Evolutionary conservation across 2,329 filamentous ascomycete genomes (phyloP).

Genomic region (Colletotrichum orbiculare): DNA sequence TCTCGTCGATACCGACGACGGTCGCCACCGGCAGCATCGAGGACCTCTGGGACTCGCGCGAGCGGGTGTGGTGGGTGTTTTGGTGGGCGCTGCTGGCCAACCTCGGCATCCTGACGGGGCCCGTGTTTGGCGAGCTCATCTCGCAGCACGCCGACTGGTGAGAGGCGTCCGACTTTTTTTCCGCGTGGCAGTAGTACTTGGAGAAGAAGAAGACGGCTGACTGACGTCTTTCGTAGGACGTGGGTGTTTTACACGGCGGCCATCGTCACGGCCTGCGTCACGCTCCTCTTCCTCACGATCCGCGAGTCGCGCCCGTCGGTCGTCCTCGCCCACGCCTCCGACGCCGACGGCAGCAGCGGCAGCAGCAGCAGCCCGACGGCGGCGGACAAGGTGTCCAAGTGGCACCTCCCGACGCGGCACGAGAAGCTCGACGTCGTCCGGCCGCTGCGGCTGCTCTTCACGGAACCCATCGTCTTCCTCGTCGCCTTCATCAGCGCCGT

Average conservation of each 20-base stretch:
- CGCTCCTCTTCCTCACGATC: not conserved
- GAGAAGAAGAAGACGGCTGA: not conserved
- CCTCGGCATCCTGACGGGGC: conserved; percentile 11
- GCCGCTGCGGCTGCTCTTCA: conserved; percentile 12
- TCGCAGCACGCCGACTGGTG: conserved; percentile 5
- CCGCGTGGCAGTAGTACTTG: too few species aligned
- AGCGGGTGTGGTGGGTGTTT: conserved; percentile 15
- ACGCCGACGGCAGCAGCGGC: not conserved
- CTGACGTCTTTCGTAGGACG: not conserved
- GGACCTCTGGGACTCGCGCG: conserved; percentile 25
- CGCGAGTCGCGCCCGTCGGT: conserved; percentile 26
- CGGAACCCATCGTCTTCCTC: conserved; percentile 24
- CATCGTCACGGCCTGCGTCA: conserved; percentile 5
- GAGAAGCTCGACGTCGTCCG: conserved; percentile 24
- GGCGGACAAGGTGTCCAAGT: not conserved
- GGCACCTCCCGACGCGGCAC: not conserved
- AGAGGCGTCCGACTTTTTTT: too few species aligned
- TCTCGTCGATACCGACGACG: conserved; percentile 14
- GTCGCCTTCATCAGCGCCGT: conserved; percentile 12
- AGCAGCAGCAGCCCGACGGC: not conserved
- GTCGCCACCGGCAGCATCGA: conserved; percentile 23
- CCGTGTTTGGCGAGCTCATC: conserved; percentile 4
- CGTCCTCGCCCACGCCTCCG: not conserved
- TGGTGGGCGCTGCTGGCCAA: conserved; percentile 18
- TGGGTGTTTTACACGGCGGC: conserved; percentile 23